Evolutionary conservation across 768 basidiomycete genomes (phyloP).

Genomic region (Termitomyces sp.): DNA sequence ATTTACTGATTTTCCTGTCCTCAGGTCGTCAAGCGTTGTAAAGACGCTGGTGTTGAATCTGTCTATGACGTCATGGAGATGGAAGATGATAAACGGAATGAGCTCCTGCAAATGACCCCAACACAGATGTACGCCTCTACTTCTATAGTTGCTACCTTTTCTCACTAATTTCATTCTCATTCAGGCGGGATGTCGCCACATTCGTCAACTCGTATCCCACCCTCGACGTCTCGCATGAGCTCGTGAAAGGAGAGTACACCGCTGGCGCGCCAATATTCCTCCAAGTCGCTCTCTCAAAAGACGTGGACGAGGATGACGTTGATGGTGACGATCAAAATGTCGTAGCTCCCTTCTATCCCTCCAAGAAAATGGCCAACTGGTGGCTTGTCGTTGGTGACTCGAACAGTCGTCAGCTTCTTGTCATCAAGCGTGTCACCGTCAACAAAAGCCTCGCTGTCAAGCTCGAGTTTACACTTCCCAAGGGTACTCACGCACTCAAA

Average conservation of each 20-base stretch:
- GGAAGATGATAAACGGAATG: conserved; percentile 86
- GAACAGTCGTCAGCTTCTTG: conserved; percentile 71
- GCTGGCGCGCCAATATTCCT: conserved; percentile 82
- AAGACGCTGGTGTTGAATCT: conserved; percentile 74
- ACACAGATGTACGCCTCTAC: conserved; percentile 75
- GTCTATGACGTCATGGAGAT: conserved; percentile 99
- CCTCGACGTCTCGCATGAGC: conserved; percentile 84
- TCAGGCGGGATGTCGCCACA: conserved; percentile 88
- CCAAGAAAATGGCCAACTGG: conserved; percentile 92
- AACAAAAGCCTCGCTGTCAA: conserved; percentile 82
- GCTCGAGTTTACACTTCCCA: conserved; percentile 84
- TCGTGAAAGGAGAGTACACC: conserved; percentile 85
- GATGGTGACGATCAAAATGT: conserved; percentile 70
- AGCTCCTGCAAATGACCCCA: conserved; percentile 80
- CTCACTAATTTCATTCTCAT: conserved; percentile 13
- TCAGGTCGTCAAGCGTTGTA: conserved; percentile 82
- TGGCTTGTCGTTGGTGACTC: conserved; percentile 95
- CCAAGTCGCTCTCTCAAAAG: conserved; percentile 75
- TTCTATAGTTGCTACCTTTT: background rate
- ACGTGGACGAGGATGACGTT: conserved; percentile 76
- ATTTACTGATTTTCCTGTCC: background rate
- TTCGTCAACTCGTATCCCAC: conserved; percentile 98
- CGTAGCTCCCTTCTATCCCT: conserved; percentile 92
- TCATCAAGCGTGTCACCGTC: conserved; percentile 89
- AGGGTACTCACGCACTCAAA: conserved; percentile 80